Evolutionary conservation across 306 rosid genomes (phyloP).

Genomic region (Casuarina cunninghamiana): DNA sequence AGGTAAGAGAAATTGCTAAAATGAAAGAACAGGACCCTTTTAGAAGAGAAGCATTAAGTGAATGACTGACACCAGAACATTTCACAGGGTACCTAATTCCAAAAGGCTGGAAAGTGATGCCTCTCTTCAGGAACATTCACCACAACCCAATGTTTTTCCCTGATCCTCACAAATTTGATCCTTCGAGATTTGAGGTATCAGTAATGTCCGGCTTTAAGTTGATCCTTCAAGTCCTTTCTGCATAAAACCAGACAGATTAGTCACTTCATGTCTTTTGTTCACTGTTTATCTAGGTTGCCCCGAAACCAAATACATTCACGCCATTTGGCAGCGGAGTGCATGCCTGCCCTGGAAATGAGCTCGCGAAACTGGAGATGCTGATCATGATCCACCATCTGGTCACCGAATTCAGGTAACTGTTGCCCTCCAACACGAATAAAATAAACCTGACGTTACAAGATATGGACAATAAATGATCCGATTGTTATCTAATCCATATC

Average conservation of each 20-base stretch:
- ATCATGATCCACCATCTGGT: conserved; percentile 84
- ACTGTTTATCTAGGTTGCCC: conserved; percentile 52
- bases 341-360: conserved; percentile 95
- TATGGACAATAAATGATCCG: too few relatives aligned
- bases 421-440: neutral
- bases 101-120: conserved; percentile 98
- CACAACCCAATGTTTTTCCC: conserved; percentile 74
- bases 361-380: conserved; percentile 84
- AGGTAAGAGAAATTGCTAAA: conserved; percentile 44
- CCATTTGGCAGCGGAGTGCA: conserved; percentile 95
- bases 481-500: neutral
- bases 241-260: neutral
- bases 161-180: conserved; percentile 76
- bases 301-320: conserved; percentile 87
- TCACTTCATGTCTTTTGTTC: neutral
- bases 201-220: conserved; percentile 18
- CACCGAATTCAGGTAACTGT: conserved; percentile 71
- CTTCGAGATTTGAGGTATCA: conserved; percentile 89
- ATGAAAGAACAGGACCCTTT: neutral
- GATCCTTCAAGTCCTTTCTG: too few relatives aligned
- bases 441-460: neutral
- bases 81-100: conserved; percentile 83
- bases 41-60: neutral
- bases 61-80: conserved; percentile 22
- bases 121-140: conserved; percentile 88